Evolutionary conservation across 129 eudicot species (phyloP).

Genomic region (Artemisia annua): DNA sequence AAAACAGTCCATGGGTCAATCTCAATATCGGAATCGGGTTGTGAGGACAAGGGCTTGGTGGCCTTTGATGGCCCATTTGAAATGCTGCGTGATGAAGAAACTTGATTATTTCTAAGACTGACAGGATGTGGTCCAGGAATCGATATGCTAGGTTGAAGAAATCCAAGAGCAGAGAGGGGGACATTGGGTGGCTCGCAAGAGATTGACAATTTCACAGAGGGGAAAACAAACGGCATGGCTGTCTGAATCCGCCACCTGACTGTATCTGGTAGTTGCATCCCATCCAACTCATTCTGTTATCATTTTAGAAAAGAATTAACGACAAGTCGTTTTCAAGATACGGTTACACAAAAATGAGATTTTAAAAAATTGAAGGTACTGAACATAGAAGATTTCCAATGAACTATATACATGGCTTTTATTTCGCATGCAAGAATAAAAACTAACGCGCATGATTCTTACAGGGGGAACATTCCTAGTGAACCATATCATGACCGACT

Average conservation of each 20-base stretch:
- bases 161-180: conserved; percentile 45
- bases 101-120: conserved; percentile 35
- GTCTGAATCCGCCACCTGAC: conserved; percentile 87
- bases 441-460: too few species aligned
- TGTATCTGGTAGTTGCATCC: conserved; percentile 73
- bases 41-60: conserved; percentile 45
- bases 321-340: neutral
- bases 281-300: conserved; percentile 90
- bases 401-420: too few species aligned
- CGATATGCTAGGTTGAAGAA: conserved; percentile 57
- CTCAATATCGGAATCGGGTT: conserved; percentile 61
- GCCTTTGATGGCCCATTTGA: conserved; percentile 55
- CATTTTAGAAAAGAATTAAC: conserved; percentile 6
- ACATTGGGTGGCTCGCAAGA: conserved; percentile 76
- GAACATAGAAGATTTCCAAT: too few species aligned
- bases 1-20: conserved; percentile 89
- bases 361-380: too few species aligned
- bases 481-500: too few species aligned
- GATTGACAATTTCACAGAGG: conserved; percentile 41
- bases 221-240: conserved; percentile 79
- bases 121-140: conserved; percentile 37
- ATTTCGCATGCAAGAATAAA: too few species aligned
- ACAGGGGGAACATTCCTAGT: too few species aligned
- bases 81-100: conserved; percentile 44
- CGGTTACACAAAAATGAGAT: neutral